phyloP scores from a whole-genome alignment of 2,329 filamentous ascomycete species.

The Xylariaceae sp. region DNA sequence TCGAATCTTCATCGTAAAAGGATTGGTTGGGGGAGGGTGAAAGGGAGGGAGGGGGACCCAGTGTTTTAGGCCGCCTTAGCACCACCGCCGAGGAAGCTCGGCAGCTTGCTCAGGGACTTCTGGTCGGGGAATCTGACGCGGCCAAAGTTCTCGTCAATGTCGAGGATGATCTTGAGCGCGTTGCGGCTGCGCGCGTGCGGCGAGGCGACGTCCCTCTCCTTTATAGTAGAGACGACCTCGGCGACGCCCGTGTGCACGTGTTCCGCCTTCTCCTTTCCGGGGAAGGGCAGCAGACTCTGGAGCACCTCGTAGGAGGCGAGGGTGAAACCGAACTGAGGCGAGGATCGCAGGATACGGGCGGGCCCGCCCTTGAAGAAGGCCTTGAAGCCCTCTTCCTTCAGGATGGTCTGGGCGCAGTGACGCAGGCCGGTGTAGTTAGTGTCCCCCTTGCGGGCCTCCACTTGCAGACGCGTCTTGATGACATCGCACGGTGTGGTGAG shows the following conservation, averaged over 20 bases:
- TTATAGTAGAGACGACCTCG: conserved; percentile 55
- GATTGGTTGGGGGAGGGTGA: too few species aligned
- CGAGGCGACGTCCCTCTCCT: conserved; percentile 49
- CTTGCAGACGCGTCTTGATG: conserved; percentile 97
- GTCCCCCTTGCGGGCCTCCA: conserved; percentile 91
- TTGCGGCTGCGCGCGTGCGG: conserved; percentile 65
- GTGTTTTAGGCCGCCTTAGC: conserved; percentile 7
- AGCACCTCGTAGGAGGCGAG: conserved; percentile 91
- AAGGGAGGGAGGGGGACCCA: conserved; percentile 3
- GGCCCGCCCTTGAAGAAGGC: conserved; percentile 99
- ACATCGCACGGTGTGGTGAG: conserved; percentile 96
- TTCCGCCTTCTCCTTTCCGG: conserved; percentile 49
- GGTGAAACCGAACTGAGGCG: conserved; percentile 96
- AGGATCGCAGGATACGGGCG: conserved; percentile 88
- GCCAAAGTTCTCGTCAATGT: conserved; percentile 90
- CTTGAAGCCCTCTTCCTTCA: conserved; percentile 83
- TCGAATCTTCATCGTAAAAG: too few species aligned
- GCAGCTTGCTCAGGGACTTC: conserved; percentile 46
- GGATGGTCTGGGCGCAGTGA: conserved; percentile 77
- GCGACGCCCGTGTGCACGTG: conserved; percentile 50
- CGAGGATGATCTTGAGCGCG: conserved; percentile 89
- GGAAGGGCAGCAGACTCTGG: conserved; percentile 72
- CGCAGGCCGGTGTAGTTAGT: conserved; percentile 78
- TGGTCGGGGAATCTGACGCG: conserved; percentile 54
- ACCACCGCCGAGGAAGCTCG: conserved; percentile 39